phyloP scores from a whole-genome alignment of 345 rosid genomes.

The Erucastrum elatum region DNA sequence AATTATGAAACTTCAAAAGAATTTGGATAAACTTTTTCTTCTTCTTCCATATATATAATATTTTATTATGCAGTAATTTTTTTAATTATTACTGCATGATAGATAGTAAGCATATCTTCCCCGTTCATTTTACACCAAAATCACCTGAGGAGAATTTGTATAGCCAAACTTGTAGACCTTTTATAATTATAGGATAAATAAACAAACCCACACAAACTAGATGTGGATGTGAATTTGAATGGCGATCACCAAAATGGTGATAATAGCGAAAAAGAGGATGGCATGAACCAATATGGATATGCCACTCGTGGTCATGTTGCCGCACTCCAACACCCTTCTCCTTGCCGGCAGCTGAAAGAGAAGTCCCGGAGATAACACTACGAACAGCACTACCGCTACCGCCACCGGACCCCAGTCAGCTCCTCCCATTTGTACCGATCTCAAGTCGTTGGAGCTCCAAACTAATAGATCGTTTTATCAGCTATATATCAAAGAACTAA shows the following conservation, averaged over 20 bases:
- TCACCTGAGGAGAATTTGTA: background rate
- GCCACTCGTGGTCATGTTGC: slow-evolving; percentile 45
- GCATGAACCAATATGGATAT: slow-evolving; percentile 39
- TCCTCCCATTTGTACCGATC: slow-evolving; percentile 25
- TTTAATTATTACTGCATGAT: no score
- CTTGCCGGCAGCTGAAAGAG: slow-evolving; percentile 42
- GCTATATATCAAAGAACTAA: background rate
- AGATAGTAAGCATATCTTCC: background rate
- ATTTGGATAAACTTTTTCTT: no score
- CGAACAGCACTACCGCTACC: slow-evolving; percentile 41
- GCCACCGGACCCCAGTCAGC: slow-evolving; percentile 44
- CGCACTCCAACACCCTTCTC: slow-evolving; percentile 43
- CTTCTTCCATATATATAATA: no score
- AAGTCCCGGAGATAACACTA: slow-evolving; percentile 41
- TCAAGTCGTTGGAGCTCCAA: background rate
- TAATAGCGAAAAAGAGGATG: slow-evolving; percentile 36
- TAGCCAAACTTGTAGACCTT: background rate
- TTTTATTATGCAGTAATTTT: no score
- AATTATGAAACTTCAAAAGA: no score
- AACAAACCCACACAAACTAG: slow-evolving; percentile 7
- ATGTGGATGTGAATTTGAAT: slow-evolving; percentile 37
- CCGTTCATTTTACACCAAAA: background rate
- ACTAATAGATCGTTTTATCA: background rate
- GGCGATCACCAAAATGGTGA: slow-evolving; percentile 40
- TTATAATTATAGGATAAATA: background rate